Conservation (phyloP, 225 moss, liverwort and hornwort genomes). For the Thuidium tamariscinum region DNA sequence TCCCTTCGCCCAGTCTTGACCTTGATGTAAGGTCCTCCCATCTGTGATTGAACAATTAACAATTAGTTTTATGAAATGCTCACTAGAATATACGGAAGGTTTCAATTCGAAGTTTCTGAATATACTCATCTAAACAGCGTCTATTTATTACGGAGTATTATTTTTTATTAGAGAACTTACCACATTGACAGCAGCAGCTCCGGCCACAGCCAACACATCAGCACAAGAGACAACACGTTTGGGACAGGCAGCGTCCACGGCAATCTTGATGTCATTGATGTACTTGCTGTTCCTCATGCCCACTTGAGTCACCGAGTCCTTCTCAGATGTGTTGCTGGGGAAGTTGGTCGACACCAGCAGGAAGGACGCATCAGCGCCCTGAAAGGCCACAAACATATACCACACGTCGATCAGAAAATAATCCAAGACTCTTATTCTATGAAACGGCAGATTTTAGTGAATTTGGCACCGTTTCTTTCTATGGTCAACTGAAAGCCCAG, state of each 20-base stretch:
- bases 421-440: not conserved
- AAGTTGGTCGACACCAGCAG: slow-evolving; percentile 17
- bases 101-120: not conserved
- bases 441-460: not conserved
- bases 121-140: not conserved
- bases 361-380: slow-evolving; percentile 61
- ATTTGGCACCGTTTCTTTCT: not conserved
- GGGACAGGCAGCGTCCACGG: slow-evolving; percentile 38
- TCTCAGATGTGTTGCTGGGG: slow-evolving; percentile 23
- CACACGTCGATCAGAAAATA: not conserved
- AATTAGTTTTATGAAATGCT: not conserved
- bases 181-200: slow-evolving; percentile 27
- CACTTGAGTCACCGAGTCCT: slow-evolving; percentile 26
- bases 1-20: slow-evolving; percentile 46
- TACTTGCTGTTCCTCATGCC: slow-evolving; percentile 54
- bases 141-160: no score
- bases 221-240: slow-evolving; percentile 46
- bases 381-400: not conserved
- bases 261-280: slow-evolving; percentile 39
- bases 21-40: slow-evolving; percentile 46
- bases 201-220: slow-evolving; percentile 50
- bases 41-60: slow-evolving; percentile 6
- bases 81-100: not conserved
- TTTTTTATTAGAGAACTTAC: not conserved
- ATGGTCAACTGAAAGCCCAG: not conserved